Conservation (phyloP, 768 basidiomycete genomes). For the Leccinum imitatum region DNA sequence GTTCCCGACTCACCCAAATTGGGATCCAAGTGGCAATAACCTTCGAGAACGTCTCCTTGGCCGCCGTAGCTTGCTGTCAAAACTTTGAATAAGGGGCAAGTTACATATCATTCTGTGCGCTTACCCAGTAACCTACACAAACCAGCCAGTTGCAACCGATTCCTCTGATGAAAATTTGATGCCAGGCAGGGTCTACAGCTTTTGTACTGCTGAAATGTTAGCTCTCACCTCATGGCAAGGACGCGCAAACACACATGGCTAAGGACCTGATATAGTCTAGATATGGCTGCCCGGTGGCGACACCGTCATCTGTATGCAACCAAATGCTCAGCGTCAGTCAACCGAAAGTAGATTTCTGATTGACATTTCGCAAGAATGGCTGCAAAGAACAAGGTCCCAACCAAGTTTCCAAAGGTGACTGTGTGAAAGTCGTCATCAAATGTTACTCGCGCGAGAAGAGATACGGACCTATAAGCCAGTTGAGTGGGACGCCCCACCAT, state of each 20-base stretch:
- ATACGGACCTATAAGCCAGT: slow-evolving; percentile 63
- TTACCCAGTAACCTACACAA: slow-evolving; percentile 60
- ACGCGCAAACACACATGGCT: slow-evolving; percentile 47
- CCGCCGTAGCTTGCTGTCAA: slow-evolving; percentile 63
- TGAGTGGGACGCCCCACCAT: slow-evolving; percentile 66
- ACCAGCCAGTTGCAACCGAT: slow-evolving; percentile 81
- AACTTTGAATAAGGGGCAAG: neutral
- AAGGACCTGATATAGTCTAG: slow-evolving; percentile 49
- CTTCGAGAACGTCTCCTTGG: slow-evolving; percentile 70
- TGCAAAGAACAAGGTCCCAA: slow-evolving; percentile 68
- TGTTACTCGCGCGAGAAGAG: neutral
- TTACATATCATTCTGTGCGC: slow-evolving; percentile 11
- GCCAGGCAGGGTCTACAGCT: slow-evolving; percentile 63
- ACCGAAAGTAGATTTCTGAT: slow-evolving; percentile 18
- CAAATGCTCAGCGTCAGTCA: neutral
- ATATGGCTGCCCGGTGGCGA: slow-evolving; percentile 61
- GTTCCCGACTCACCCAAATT: slow-evolving; percentile 54
- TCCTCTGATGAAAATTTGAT: slow-evolving; percentile 73
- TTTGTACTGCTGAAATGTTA: slow-evolving; percentile 45
- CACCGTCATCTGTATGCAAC: slow-evolving; percentile 48
- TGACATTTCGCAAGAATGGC: slow-evolving; percentile 66
- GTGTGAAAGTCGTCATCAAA: neutral
- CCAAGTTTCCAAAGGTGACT: slow-evolving; percentile 71
- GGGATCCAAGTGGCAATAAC: slow-evolving; percentile 69
- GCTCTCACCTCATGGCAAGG: neutral